Evolutionary conservation across 1,284 basidiomycete genomes (phyloP), one percentile per base, ranked within the genome.

Genomic region (Malassezia vespertilionis): DNA sequence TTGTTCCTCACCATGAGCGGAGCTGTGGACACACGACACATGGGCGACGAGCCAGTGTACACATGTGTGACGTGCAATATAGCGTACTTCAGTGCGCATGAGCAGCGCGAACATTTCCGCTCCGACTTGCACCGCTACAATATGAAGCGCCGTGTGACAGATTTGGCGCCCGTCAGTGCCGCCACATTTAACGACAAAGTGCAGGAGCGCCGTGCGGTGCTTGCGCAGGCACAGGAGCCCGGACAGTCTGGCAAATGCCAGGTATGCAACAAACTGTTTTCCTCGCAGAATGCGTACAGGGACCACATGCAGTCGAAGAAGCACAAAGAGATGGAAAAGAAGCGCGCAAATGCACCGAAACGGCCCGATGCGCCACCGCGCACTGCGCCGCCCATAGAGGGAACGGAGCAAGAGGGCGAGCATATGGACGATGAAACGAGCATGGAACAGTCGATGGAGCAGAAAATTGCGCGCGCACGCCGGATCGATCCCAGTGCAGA

Each of bases 91-190:
- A 79, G 82, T 20, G 81, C 88, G 9, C 81, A 83, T 41, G 85
- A 88, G 44, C 93, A 97, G 74, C 79, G 93, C 53, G 75, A 76
- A 0, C 93, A 99, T 71, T 96, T 93, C 72, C 81, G 81, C 58
- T 87, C 87, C 28, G 93, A 99, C 72, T 82, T 86, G 71, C 93
- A 97, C 74, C 78, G 90, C 42, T 99, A 97, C 75, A 99, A 99
- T 72, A 89, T 95, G 82, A 95, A 95, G 42, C 83, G 93, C 56
- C 81, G 89, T 30, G 86, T 96, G 15, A 90, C 93, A 6, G 81
- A 79, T 12, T 77, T 99, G 2, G 83, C 87, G 4, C 90, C 93
- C 3, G 81, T 99, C 63, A 82, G 80, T 50, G 79, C 78, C 0
- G 73, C 77, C 6, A 68, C 83, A 0, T 99, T 96, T 75, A 84